Conservation (phyloP, 2,329 filamentous ascomycete species). For the Cordyceps militaris region DNA sequence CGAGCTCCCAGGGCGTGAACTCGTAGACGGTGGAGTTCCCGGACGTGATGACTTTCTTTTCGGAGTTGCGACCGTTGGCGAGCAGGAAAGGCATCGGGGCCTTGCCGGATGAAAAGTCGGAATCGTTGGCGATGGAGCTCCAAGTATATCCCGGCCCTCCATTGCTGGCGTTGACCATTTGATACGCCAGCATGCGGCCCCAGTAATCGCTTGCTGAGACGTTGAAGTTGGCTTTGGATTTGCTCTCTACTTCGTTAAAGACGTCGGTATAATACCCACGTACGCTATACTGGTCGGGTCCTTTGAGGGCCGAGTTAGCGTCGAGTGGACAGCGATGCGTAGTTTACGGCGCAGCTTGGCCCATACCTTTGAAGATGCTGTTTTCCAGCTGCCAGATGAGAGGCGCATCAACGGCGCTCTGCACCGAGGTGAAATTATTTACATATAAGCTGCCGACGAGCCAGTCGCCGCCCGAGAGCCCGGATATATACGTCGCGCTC, state of each 20-base stretch:
- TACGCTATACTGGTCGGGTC: slow-evolving; percentile 20
- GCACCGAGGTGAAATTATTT: slow-evolving; percentile 69
- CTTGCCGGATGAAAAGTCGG: slow-evolving; percentile 54
- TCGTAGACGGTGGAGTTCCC: slow-evolving; percentile 71
- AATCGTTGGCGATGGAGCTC: slow-evolving; percentile 52
- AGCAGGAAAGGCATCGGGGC: slow-evolving; percentile 70
- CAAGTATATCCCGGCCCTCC: slow-evolving; percentile 72
- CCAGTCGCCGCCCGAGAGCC: slow-evolving; percentile 77
- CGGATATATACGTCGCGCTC: slow-evolving; percentile 71
- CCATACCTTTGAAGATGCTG: slow-evolving; percentile 29
- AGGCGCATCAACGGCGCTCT: slow-evolving; percentile 22
- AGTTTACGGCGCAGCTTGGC: neutral
- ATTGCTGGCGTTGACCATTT: slow-evolving; percentile 64
- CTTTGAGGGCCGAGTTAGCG: slow-evolving; percentile 27
- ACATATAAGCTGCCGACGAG: slow-evolving; percentile 64
- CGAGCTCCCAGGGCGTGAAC: slow-evolving; percentile 74
- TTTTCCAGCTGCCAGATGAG: slow-evolving; percentile 31
- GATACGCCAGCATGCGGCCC: slow-evolving; percentile 69
- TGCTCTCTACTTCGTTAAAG: slow-evolving; percentile 49
- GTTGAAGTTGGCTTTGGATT: slow-evolving; percentile 52
- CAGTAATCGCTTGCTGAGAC: slow-evolving; percentile 74
- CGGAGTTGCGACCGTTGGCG: slow-evolving; percentile 58
- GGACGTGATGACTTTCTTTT: slow-evolving; percentile 44
- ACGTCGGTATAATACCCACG: slow-evolving; percentile 55
- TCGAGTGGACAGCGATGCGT: slow-evolving; percentile 8